Evolutionary conservation across 805 yeast genomes (phyloP).

Genomic region (Metschnikowia baotianmanensis): DNA sequence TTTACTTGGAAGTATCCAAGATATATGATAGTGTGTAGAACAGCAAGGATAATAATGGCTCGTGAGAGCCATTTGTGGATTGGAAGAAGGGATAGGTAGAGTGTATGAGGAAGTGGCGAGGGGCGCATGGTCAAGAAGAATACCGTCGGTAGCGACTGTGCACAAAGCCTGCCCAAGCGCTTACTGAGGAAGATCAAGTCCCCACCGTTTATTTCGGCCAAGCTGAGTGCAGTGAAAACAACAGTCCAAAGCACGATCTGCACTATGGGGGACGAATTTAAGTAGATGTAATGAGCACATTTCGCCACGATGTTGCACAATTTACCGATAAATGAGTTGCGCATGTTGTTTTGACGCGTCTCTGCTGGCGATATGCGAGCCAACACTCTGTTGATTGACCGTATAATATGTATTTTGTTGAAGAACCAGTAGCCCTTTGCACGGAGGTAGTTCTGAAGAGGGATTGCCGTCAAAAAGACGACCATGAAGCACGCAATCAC

Average conservation of each 20-base stretch:
- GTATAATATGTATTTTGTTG: constrained; percentile 23
- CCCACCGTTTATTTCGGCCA: constrained; percentile 49
- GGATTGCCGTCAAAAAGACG: constrained; percentile 24
- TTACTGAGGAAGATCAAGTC: constrained; percentile 75
- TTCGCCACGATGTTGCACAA: constrained; percentile 17
- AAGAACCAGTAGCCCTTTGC: constrained; percentile 26
- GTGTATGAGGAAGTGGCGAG: constrained; percentile 74
- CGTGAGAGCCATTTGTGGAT: constrained; percentile 92
- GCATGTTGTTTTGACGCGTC: background rate
- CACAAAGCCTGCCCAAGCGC: constrained; percentile 74
- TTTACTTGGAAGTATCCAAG: constrained; percentile 44
- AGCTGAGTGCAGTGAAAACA: constrained; percentile 40
- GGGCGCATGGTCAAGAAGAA: constrained; percentile 78
- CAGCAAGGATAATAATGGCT: constrained; percentile 62
- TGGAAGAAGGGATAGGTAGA: constrained; percentile 73
- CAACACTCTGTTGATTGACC: constrained; percentile 20
- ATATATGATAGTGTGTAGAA: constrained; percentile 64
- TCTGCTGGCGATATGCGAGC: constrained; percentile 19
- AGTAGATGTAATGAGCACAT: constrained; percentile 22
- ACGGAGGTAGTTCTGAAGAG: constrained; percentile 26
- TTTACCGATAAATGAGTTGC: constrained; percentile 1
- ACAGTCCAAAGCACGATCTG: constrained; percentile 53
- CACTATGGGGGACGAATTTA: constrained; percentile 32
- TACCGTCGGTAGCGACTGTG: constrained; percentile 73
- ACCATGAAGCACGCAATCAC: constrained; percentile 25